Evolutionary conservation across 2,329 filamentous ascomycete genomes (phyloP).

Genomic region (Plectosphaerella plurivora): DNA sequence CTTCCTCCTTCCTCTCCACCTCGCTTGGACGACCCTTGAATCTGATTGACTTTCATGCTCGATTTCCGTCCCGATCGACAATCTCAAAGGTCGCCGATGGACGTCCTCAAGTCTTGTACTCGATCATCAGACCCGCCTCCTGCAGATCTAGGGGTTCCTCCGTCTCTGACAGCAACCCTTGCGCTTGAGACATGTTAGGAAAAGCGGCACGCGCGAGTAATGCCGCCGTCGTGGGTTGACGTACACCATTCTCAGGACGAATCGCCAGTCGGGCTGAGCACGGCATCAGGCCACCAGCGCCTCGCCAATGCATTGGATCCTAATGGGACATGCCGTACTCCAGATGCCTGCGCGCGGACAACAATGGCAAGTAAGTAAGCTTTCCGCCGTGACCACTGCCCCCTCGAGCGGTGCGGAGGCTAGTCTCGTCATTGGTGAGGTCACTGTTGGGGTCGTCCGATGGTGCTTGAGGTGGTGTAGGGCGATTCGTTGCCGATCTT

Average conservation of each 20-base stretch:
- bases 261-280: no score
- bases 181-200: background rate
- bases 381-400: background rate
- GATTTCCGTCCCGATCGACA: background rate
- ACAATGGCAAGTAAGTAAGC: background rate
- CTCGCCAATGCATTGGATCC: no score
- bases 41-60: background rate
- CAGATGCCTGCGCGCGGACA: background rate
- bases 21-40: background rate
- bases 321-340: no score
- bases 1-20: background rate
- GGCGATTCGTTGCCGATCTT: background rate
- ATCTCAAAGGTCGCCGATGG: background rate
- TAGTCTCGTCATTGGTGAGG: conserved; percentile 11
- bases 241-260: background rate
- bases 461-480: background rate
- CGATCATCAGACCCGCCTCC: background rate
- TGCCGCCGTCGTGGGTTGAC: background rate
- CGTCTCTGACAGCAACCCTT: background rate
- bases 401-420: background rate
- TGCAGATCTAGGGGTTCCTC: background rate
- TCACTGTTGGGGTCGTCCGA: conserved; percentile 4
- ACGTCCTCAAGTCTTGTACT: background rate
- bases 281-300: no score
- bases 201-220: background rate